A percentile compares a stretch with the other conserved stretches of the same genome.
phyloP scores from a whole-genome alignment of 768 basidiomycete genomes.

The Russula ochroleuca region DNA sequence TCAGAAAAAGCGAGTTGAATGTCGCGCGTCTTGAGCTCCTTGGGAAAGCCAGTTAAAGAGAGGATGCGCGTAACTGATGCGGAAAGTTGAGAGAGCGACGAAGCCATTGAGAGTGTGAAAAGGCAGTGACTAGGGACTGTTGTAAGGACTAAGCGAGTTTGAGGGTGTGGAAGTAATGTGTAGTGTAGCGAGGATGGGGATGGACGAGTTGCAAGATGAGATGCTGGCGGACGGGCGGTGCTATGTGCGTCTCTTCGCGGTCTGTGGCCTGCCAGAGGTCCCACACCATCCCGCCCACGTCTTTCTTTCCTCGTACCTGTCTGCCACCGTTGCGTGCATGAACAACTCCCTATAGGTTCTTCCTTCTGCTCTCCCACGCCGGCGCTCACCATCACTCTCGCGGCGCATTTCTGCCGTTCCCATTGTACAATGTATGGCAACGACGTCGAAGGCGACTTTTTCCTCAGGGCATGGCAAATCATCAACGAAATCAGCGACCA shows the following conservation, averaged over 20 bases:
- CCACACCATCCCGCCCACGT: neutral
- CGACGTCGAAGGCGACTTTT: conserved; percentile 23
- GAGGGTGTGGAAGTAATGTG: conserved; percentile 24
- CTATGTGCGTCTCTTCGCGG: neutral
- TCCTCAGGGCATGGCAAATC: conserved; percentile 27
- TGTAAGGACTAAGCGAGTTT: conserved; percentile 9
- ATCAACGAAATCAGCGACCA: conserved; percentile 40
- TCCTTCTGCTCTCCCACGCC: conserved; percentile 16
- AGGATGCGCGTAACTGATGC: conserved; percentile 96
- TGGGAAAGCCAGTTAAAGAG: conserved; percentile 84
- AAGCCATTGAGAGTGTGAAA: conserved; percentile 47
- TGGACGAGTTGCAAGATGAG: neutral
- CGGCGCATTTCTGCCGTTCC: neutral
- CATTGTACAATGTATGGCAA: conserved; percentile 16
- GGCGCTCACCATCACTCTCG: neutral
- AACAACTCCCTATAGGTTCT: neutral
- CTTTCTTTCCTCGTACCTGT: neutral
- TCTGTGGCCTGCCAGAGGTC: neutral
- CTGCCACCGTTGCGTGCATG: conserved; percentile 5
- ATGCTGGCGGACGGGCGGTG: neutral
- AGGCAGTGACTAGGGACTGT: conserved; percentile 20
- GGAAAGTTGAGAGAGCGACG: conserved; percentile 76
- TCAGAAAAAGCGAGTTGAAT: conserved; percentile 88
- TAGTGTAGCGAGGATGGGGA: conserved; percentile 6
- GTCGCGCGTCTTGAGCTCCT: conserved; percentile 96